A percentile compares a stretch with the other conserved stretches of the same genome.
Evolutionary conservation across 768 basidiomycete species (phyloP).

Genomic region (Cystobasidium tubakii): DNA sequence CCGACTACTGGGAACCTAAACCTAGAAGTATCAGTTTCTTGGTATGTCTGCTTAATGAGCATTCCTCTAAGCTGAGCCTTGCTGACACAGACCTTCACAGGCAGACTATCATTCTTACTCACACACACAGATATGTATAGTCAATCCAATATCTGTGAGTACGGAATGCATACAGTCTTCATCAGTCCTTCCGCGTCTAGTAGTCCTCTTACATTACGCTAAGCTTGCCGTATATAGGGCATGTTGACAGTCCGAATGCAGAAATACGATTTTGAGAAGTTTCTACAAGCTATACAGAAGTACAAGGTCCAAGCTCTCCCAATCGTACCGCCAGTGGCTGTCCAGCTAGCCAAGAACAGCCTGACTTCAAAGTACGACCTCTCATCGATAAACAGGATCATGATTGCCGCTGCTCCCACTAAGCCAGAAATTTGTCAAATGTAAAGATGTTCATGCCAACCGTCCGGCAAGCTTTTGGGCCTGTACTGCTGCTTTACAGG

Average conservation of each 20-base stretch:
- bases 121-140: constrained; percentile 7
- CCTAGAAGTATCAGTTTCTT: constrained; percentile 6
- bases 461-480: no score
- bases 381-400: constrained; percentile 52
- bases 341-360: constrained; percentile 65
- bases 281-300: constrained; percentile 62
- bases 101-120: constrained; percentile 26
- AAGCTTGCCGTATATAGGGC: not conserved
- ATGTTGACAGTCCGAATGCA: constrained; percentile 56
- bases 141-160: not conserved
- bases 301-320: constrained; percentile 57
- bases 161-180: not conserved
- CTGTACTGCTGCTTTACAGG: no score
- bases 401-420: constrained; percentile 14
- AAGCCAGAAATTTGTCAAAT: constrained; percentile 14
- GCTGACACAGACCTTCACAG: not conserved
- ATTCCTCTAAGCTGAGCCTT: not conserved
- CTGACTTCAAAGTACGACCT: constrained; percentile 63
- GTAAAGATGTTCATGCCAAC: not conserved
- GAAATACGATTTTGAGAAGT: constrained; percentile 65
- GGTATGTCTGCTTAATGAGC: not conserved
- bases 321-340: constrained; percentile 72
- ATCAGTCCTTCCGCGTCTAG: not conserved
- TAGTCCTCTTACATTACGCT: no score
- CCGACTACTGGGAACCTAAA: constrained; percentile 25